Conservation (phyloP, 2,329 filamentous ascomycete genomes). For the Chlorencoelia australis region DNA sequence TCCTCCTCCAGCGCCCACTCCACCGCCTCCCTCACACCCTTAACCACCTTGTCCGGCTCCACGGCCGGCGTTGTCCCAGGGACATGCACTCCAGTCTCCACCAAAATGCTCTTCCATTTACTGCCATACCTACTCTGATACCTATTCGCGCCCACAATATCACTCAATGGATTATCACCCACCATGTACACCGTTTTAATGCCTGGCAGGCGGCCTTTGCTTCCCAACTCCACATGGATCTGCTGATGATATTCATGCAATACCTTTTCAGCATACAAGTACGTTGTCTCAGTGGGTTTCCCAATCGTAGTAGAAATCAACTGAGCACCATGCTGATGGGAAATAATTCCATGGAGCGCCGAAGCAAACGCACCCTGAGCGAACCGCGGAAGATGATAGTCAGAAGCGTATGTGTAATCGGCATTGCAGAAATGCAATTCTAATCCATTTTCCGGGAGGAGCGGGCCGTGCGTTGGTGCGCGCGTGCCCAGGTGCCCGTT, state of each 20-base stretch:
- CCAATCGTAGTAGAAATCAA: constrained; percentile 69
- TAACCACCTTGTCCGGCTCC: too few species aligned
- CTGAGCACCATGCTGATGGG: constrained; percentile 56
- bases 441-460: too few species aligned
- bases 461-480: constrained; percentile 53
- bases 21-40: too few species aligned
- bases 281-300: constrained; percentile 66
- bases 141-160: constrained; percentile 69
- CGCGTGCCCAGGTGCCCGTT: constrained; percentile 56
- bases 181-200: constrained; percentile 66
- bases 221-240: constrained; percentile 60
- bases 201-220: constrained; percentile 29
- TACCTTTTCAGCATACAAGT: constrained; percentile 69
- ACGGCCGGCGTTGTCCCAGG: too few species aligned
- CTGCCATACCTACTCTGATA: constrained; percentile 32
- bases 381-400: constrained; percentile 58
- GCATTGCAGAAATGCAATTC: neutral
- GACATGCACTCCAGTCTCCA: constrained; percentile 68
- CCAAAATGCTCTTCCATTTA: constrained; percentile 71
- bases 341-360: constrained; percentile 64
- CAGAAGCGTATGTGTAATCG: constrained; percentile 41
- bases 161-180: constrained; percentile 63
- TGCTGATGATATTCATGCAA: constrained; percentile 65
- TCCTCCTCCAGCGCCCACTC: too few species aligned
- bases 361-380: constrained; percentile 69